phyloP scores from a whole-genome alignment of 2,329 filamentous ascomycete species.

The Talaromyces sp. region DNA sequence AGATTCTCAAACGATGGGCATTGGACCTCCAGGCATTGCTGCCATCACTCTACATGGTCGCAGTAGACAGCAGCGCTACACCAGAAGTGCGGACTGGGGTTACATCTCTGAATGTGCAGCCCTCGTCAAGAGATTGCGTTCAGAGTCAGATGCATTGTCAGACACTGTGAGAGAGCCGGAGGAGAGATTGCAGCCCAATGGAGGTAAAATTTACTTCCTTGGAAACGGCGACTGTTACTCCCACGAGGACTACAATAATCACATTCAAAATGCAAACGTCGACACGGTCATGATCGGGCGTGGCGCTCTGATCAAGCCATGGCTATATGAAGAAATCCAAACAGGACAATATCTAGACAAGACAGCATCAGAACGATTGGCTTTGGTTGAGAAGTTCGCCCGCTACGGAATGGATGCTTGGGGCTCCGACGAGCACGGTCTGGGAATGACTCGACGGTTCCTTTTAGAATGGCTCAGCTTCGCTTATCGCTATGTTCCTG shows the following conservation, averaged over 20 bases:
- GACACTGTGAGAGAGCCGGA: conserved; percentile 81
- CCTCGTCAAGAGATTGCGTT: conserved; percentile 76
- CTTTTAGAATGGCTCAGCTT: conserved; percentile 96
- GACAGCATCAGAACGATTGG: conserved; percentile 78
- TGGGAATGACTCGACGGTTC: conserved; percentile 88
- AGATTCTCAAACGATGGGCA: conserved; percentile 64
- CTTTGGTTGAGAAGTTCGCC: conserved; percentile 83
- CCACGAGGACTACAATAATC: conserved; percentile 78
- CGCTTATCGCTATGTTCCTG: conserved; percentile 82
- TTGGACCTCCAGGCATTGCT: conserved; percentile 77
- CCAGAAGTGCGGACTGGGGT: conserved; percentile 84
- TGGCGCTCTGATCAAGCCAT: conserved; percentile 93
- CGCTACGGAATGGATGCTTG: conserved; percentile 89
- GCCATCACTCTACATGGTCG: conserved; percentile 95
- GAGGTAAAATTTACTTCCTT: conserved; percentile 79
- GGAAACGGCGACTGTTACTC: conserved; percentile 97
- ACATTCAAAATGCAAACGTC: conserved; percentile 73
- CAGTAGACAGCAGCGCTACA: conserved; percentile 91
- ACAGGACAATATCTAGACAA: conserved; percentile 94
- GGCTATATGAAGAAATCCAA: conserved; percentile 96
- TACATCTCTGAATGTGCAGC: conserved; percentile 90
- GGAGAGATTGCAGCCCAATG: conserved; percentile 65
- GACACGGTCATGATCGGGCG: conserved; percentile 98
- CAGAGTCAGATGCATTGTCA: conserved; percentile 60
- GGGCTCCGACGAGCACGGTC: conserved; percentile 91